A percentile compares a stretch with the other conserved stretches of the same genome.
Conservation (phyloP, 2,329 filamentous ascomycete genomes). For the Sclerotinia spermophila region DNA sequence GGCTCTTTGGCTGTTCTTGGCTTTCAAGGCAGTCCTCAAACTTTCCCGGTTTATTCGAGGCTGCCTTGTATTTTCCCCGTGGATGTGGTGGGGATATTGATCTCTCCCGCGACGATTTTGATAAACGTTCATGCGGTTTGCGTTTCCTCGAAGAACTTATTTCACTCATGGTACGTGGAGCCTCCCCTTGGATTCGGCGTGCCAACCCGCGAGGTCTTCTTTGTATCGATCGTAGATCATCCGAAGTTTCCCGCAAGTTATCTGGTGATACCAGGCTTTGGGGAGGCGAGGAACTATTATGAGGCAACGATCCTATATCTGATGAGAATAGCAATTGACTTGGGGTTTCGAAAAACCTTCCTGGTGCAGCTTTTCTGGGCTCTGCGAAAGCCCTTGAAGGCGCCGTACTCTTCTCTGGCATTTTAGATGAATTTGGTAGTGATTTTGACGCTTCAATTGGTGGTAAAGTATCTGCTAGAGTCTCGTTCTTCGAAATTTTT, state of each 20-base stretch:
- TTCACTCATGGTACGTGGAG: neutral
- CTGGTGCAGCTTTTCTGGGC: neutral
- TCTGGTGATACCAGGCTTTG: neutral
- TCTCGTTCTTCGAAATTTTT: neutral
- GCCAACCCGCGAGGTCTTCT: neutral
- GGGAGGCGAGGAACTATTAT: neutral
- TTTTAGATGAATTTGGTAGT: neutral
- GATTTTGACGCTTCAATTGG: neutral
- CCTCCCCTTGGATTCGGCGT: neutral
- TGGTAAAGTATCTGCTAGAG: neutral
- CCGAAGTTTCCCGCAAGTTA: neutral
- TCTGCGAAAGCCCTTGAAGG: neutral
- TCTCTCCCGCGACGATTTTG: neutral
- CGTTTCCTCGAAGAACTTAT: neutral
- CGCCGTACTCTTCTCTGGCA: neutral
- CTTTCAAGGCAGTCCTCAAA: neutral
- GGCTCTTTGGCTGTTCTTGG: neutral
- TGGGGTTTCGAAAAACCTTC: constrained; percentile 16
- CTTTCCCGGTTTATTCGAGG: neutral
- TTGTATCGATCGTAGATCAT: neutral
- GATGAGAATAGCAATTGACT: constrained; percentile 5
- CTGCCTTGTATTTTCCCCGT: too few relatives aligned
- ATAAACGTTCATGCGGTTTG: neutral
- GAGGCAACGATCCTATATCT: neutral
- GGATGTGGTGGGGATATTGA: neutral